phyloP scores from a whole-genome alignment of 2,329 filamentous ascomycete genomes.

The Fusarium brachygibbosum region DNA sequence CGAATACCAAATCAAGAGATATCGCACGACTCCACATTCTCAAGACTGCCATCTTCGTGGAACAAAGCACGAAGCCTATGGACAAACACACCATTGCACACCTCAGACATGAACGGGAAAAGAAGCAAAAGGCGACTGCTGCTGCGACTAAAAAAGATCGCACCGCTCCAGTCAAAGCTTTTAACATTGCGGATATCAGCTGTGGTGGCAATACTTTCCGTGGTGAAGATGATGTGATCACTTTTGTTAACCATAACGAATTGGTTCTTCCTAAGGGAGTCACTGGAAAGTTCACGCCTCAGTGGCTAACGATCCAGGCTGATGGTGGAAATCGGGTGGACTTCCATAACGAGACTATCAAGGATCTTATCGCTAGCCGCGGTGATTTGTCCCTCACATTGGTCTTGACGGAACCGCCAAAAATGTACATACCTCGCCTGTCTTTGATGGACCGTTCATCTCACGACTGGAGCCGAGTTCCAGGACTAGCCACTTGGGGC shows the following conservation, averaged over 20 bases:
- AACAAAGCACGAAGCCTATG: conserved; percentile 53
- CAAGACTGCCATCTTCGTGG: conserved; percentile 47
- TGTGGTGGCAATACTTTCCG: conserved; percentile 65
- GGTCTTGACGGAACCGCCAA: conserved; percentile 65
- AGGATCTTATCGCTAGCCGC: conserved; percentile 59
- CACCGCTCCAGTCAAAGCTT: conserved; percentile 40
- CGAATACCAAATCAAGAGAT: conserved; percentile 5
- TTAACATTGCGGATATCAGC: conserved; percentile 49
- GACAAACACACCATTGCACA: conserved; percentile 47
- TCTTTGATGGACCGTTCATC: conserved; percentile 3
- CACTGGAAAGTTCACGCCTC: conserved; percentile 29
- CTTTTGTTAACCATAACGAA: conserved; percentile 60
- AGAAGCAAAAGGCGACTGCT: conserved; percentile 39
- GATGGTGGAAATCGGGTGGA: conserved; percentile 54
- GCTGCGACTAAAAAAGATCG: conserved; percentile 16
- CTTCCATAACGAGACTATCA: conserved; percentile 63
- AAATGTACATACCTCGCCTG: conserved; percentile 57
- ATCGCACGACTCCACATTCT: conserved; percentile 53
- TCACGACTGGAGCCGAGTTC: conserved; percentile 50
- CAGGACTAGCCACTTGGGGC: conserved; percentile 44
- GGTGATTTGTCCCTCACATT: conserved; percentile 59
- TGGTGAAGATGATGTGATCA: conserved; percentile 49
- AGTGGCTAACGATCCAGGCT: conserved; percentile 30
- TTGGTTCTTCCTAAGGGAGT: not conserved
- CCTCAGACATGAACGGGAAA: conserved; percentile 48